Percentiles rank a stretch among this genome's conserved stretches.
Conservation (phyloP, 106 monocot genomes). For the Narthecium ossifragum region DNA sequence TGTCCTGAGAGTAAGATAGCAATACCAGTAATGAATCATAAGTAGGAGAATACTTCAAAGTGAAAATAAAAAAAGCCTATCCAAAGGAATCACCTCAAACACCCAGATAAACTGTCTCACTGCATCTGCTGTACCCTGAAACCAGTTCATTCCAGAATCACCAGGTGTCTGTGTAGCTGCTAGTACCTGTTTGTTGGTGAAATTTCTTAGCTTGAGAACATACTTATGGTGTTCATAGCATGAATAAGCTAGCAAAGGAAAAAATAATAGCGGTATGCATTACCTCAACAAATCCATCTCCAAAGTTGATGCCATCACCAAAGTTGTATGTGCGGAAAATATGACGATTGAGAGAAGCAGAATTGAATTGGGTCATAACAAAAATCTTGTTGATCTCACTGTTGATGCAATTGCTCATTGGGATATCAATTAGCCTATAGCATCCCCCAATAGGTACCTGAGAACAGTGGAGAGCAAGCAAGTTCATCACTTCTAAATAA, state of each 20-base stretch:
- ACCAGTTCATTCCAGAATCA: conserved; percentile 73
- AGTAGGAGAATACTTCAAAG: no score
- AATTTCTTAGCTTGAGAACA: no score
- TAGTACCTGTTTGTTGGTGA: conserved; percentile 64
- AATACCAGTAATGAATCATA: no score
- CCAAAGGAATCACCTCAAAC: conserved; percentile 91
- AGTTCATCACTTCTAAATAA: background rate
- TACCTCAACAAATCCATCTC: conserved; percentile 78
- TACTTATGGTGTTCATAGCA: no score
- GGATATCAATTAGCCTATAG: conserved; percentile 81
- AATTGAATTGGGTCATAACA: conserved; percentile 80
- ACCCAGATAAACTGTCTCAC: conserved; percentile 91
- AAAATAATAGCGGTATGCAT: background rate
- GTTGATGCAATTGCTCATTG: conserved; percentile 88
- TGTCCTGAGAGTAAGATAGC: conserved; percentile 54
- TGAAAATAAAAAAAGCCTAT: no score
- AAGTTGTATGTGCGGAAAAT: conserved; percentile 66
- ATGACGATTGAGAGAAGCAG: conserved; percentile 69
- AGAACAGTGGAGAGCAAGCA: background rate
- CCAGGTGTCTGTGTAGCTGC: conserved; percentile 82
- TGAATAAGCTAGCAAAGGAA: background rate
- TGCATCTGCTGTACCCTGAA: conserved; percentile 88
- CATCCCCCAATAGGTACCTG: conserved; percentile 82
- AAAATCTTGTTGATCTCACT: conserved; percentile 77
- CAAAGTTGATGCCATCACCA: conserved; percentile 60